phyloP scores from a whole-genome alignment of 2,329 filamentous ascomycete species.

The Paramyrothecium sp. region DNA sequence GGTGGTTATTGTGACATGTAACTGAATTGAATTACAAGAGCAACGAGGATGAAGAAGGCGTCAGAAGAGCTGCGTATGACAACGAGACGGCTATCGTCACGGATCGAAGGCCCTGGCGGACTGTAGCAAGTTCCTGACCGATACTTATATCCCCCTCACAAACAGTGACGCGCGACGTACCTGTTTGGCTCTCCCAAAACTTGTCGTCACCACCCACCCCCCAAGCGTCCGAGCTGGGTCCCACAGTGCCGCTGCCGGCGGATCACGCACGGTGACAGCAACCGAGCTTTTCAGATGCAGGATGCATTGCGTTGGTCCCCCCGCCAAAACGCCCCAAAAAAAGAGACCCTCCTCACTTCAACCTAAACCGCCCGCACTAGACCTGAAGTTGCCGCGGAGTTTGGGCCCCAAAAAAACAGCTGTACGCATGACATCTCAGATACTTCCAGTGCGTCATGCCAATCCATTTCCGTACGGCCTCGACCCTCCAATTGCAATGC shows the following conservation, averaged over 20 bases:
- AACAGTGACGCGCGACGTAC: not conserved
- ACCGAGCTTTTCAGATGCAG: not conserved
- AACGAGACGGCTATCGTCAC: not conserved
- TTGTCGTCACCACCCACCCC: slow-evolving; percentile 1
- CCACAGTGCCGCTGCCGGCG: not conserved
- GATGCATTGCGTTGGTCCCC: not conserved
- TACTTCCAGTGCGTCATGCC: not conserved
- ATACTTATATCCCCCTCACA: not conserved
- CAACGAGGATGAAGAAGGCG: not conserved
- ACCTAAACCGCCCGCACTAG: not conserved
- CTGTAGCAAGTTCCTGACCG: not conserved
- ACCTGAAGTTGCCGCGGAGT: not conserved
- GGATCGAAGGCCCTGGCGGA: not conserved
- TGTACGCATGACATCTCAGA: not conserved
- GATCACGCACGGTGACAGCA: slow-evolving; percentile 2
- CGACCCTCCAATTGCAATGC: not conserved
- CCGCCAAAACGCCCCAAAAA: not conserved
- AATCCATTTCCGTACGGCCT: not conserved
- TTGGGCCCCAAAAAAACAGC: not conserved
- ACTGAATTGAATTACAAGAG: not conserved
- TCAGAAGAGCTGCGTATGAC: not conserved
- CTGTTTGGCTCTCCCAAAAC: not conserved
- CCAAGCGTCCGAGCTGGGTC: not conserved
- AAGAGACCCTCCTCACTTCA: not conserved
- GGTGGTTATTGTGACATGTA: not conserved